Evolutionary conservation across 2,329 filamentous ascomycete genomes (phyloP), one percentile per base, ranked within the genome.

Genomic region (Purpureocillium lavendulum): DNA sequence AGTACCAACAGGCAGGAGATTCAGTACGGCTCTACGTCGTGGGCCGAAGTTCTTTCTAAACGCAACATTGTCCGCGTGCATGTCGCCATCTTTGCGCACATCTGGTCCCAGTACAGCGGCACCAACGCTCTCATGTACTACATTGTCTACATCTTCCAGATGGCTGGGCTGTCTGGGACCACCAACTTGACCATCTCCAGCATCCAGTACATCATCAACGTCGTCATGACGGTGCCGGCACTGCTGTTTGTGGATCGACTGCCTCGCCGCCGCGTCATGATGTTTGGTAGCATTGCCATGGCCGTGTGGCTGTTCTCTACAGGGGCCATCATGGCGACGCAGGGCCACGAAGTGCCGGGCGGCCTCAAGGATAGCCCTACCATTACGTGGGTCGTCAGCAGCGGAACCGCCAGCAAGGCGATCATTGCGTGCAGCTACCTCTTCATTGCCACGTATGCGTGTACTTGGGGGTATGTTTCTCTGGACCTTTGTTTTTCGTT

Each of bases 221-320:
- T 71, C 30, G 56, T 65, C 29, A 71, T 69, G 26, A 73, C 67
- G 2, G 58, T 65, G 3, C 46, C 65, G 36, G 67, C 69, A 50
- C 66, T 73, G 40, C 62, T 69, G 24, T 67, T 66, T 44, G 70
- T 74, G 36, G 70, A 74, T 44, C 61, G 56, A 13, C 64, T 68
- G n/a, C 78, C 78, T 21, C 69, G 79, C 42, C 79, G 78, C 43
- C 72, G 74, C 46, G 63, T 82, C 36, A 70, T 83, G 45, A 75
- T 82, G 42, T 62, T 67, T n/a, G 78, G 79, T 49, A 74, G 66
- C 30, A 60, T 81, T 30, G 75, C 75, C 16, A 82, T 83, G 79
- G 74, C 66, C 9, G 45, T 75, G 7, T 80, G 66, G 36, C 69
- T 71, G 41, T 71, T 69, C 39, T 54, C 69, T 7, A 70, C 71